These are phyloP conservation scores for Claviceps citrina DNA, from an alignment of 2,329 filamentous ascomycete species.

Conservation along the genomic window DNA sequence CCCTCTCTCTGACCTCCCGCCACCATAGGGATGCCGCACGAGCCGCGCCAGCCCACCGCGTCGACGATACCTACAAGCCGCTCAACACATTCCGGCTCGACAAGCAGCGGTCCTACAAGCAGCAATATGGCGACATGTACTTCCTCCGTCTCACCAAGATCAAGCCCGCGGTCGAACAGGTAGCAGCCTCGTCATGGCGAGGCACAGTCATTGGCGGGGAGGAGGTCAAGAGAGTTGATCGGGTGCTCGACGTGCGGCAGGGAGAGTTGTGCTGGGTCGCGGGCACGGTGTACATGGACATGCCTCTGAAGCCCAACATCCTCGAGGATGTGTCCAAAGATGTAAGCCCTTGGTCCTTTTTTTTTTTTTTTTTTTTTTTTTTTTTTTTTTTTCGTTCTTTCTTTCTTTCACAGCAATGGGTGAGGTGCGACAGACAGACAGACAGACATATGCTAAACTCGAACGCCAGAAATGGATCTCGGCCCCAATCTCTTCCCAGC, in stretches of 20 bases:
- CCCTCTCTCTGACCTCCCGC: not conserved
- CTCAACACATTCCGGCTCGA: slow-evolving; percentile 61
- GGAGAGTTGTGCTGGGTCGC: slow-evolving; percentile 90
- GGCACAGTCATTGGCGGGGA: slow-evolving; percentile 66
- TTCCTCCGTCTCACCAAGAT: slow-evolving; percentile 79
- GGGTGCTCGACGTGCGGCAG: slow-evolving; percentile 89
- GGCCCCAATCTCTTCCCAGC: slow-evolving; percentile 56
- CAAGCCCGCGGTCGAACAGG: slow-evolving; percentile 64
- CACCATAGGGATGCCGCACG: slow-evolving; percentile 19
- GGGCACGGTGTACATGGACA: slow-evolving; percentile 93
- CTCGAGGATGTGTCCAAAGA: slow-evolving; percentile 90
- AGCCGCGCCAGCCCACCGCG: slow-evolving; percentile 38
- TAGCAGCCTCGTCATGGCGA: slow-evolving; percentile 62
- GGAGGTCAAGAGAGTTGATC: slow-evolving; percentile 57
- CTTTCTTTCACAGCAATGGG: too few relatives aligned
- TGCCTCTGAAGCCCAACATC: slow-evolving; percentile 91
- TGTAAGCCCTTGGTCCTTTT: slow-evolving; percentile 29
- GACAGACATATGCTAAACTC: not conserved
- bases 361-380: not conserved
- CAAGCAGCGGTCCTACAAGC: slow-evolving; percentile 62
- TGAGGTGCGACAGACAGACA: too few relatives aligned
- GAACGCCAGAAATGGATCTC: slow-evolving; percentile 64
- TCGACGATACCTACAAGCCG: slow-evolving; percentile 50
- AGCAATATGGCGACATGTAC: slow-evolving; percentile 97
- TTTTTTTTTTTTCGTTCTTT: too few relatives aligned